phyloP scores from a whole-genome alignment of 108 stramenopile species.

The Schizochytrium sp. region DNA sequence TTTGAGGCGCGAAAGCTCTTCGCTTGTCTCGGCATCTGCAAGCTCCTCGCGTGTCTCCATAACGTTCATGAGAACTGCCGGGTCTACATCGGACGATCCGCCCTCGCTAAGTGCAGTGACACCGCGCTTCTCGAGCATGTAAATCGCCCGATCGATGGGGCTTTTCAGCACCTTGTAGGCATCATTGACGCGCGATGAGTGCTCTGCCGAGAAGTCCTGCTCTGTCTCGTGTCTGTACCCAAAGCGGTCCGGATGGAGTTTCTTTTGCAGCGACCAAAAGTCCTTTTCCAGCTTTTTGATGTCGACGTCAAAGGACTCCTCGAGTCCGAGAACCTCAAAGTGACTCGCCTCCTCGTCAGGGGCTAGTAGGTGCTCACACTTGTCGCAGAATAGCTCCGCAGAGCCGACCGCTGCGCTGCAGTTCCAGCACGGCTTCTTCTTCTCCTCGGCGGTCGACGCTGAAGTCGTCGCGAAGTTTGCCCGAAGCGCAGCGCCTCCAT shows the following conservation, averaged over 20 bases:
- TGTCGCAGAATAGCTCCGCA: background rate
- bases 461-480: too few relatives aligned
- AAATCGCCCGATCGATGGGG: background rate
- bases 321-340: background rate
- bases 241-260: conserved; percentile 11
- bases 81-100: background rate
- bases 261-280: background rate
- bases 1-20: background rate
- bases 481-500: too few relatives aligned
- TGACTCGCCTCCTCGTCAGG: background rate
- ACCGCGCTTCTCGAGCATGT: background rate
- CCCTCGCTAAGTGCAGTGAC: background rate
- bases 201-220: background rate
- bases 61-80: background rate
- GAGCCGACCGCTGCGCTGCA: background rate
- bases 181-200: background rate
- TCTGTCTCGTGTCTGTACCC: background rate
- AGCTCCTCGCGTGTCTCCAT: conserved; percentile 14
- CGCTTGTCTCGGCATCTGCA: background rate
- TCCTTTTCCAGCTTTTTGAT: background rate
- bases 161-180: conserved; percentile 1
- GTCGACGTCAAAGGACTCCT: background rate
- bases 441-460: background rate
- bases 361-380: background rate
- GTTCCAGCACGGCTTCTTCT: background rate